These are phyloP conservation scores for Mycena maculata DNA, from an alignment of 768 basidiomycete genomes.

Conservation along the genomic window DNA sequence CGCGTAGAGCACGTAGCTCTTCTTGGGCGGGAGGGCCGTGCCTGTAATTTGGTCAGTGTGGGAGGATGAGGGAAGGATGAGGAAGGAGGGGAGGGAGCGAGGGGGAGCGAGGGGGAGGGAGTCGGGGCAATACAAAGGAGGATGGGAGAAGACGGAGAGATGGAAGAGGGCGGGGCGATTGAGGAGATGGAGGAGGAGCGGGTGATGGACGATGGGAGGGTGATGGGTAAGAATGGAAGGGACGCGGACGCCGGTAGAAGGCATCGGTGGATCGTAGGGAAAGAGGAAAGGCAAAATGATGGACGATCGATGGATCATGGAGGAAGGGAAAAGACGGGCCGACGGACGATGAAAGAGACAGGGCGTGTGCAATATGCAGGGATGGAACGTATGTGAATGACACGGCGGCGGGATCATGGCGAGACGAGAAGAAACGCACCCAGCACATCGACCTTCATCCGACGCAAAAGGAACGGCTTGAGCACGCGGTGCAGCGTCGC, in stretches of 20 bases:
- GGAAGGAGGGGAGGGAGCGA: background rate
- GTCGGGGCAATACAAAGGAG: background rate
- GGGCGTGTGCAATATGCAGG: too few relatives aligned
- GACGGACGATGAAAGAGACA: too few relatives aligned
- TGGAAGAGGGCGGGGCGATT: background rate
- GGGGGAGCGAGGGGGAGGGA: background rate
- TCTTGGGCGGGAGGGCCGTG: conserved; percentile 85
- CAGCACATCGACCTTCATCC: conserved; percentile 91
- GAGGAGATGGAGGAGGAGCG: conserved; percentile 1
- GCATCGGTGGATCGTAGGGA: too few relatives aligned
- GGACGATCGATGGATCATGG: too few relatives aligned
- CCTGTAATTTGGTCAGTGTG: conserved; percentile 38
- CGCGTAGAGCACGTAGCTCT: conserved; percentile 94
- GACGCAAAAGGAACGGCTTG: conserved; percentile 93
- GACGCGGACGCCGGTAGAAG: too few relatives aligned
- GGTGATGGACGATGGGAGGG: background rate
- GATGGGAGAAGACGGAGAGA: background rate
- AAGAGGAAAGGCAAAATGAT: too few relatives aligned
- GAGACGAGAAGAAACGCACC: conserved; percentile 16
- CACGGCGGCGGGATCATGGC: too few relatives aligned
- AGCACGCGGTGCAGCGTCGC: conserved; percentile 88
- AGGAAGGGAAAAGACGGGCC: too few relatives aligned
- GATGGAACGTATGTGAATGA: too few relatives aligned
- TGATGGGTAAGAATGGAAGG: too few relatives aligned
- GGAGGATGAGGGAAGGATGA: background rate